Base-by-base conservation (phyloP, 352 stramenopile genomes). In the Thraustochytrium striatum region DNA sequence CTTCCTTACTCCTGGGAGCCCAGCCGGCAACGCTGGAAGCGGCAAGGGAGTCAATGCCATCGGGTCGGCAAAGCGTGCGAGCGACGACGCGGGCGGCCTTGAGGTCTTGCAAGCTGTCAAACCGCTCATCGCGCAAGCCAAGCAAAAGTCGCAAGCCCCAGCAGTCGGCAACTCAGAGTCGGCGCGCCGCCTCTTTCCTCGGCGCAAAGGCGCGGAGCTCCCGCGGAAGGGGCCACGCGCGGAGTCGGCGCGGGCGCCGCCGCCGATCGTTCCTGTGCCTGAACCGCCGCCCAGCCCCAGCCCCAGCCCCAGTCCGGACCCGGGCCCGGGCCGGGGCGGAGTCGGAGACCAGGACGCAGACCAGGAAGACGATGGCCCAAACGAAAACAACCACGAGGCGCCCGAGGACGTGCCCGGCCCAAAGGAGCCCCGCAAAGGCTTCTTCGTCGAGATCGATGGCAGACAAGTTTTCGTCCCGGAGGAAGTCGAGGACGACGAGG, bases 401-500 rank as follows among this genome's bases (percentile, higher is more conserved):
- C 5, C 59, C 21, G n/a, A 19, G 32, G 5, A 5, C 21, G 38
- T 8, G 7, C 7, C 25, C 50, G 36, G 5, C 21, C 7, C 65
- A 44, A 7, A 7, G 11, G 41, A 25, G 25, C 32, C 53, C 33
- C 5, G 33, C 25, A 16, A 30, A 13, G 65, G 65, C 11, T 75
- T 61, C 65, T 75, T 30, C 30, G 32, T 75, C 44, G 65, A 75
- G 47, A 38, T 75, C 21, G 65, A 75, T 30, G 65, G 65, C 3
- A 25, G 52, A 16, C 65, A 75, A 30, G 36, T 75, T 28, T 75
- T 75, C 68, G 47, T 75, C 9, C 65, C n/a, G 35, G 33, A 61
- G n/a, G 47, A 30, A 5, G 65, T 61, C 21, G 35, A 30, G 19
- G 43, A 75, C 2, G 35, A 41, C 32, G 41, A 61, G 5, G 19